Percentiles rank a stretch among this genome's conserved stretches.
These are phyloP conservation scores for Alopecurus myosuroides DNA, from an alignment of 176 grass and related monocot genomes.

Conservation along the genomic window DNA sequence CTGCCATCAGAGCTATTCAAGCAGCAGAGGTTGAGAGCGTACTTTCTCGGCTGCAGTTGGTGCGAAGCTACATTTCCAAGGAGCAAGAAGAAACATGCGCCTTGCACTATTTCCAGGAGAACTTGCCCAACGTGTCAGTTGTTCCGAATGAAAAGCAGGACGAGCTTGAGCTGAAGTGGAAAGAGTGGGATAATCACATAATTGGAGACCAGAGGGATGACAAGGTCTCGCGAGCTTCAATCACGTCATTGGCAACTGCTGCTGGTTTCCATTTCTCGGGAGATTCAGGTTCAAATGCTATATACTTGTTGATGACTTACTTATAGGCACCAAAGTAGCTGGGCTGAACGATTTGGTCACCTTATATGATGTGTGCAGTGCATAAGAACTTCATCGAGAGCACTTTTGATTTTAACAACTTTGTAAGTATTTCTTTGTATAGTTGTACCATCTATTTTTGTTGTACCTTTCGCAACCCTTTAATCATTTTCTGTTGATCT, in stretches of 20 bases:
- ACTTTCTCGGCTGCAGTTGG: slow-evolving; percentile 42
- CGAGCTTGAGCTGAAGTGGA: slow-evolving; percentile 66
- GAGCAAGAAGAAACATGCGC: slow-evolving; percentile 63
- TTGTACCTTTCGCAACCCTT: slow-evolving; percentile 11
- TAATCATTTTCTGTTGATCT: slow-evolving; percentile 1
- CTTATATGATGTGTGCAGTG: slow-evolving; percentile 32
- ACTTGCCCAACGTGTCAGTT: slow-evolving; percentile 53
- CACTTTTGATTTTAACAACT: slow-evolving; percentile 37
- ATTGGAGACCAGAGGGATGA: slow-evolving; percentile 35
- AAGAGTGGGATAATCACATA: slow-evolving; percentile 26
- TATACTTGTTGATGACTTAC: slow-evolving; percentile 7
- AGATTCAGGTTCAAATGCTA: slow-evolving; percentile 50
- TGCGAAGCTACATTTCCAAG: slow-evolving; percentile 46
- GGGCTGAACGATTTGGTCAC: slow-evolving; percentile 2
- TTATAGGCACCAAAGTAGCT: neutral
- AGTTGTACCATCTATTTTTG: slow-evolving; percentile 2
- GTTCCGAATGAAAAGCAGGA: slow-evolving; percentile 38
- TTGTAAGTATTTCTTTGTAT: slow-evolving; percentile 54
- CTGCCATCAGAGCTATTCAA: slow-evolving; percentile 57
- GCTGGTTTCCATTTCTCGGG: slow-evolving; percentile 51
- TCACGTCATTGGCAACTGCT: slow-evolving; percentile 43
- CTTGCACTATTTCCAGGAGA: slow-evolving; percentile 71
- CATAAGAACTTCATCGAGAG: slow-evolving; percentile 44
- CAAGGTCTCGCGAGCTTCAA: slow-evolving; percentile 36
- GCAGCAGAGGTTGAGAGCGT: slow-evolving; percentile 57